These are phyloP conservation scores for Maudiozyma pseudohumilis DNA, from an alignment of 805 yeast genomes.

Conservation along the genomic window DNA sequence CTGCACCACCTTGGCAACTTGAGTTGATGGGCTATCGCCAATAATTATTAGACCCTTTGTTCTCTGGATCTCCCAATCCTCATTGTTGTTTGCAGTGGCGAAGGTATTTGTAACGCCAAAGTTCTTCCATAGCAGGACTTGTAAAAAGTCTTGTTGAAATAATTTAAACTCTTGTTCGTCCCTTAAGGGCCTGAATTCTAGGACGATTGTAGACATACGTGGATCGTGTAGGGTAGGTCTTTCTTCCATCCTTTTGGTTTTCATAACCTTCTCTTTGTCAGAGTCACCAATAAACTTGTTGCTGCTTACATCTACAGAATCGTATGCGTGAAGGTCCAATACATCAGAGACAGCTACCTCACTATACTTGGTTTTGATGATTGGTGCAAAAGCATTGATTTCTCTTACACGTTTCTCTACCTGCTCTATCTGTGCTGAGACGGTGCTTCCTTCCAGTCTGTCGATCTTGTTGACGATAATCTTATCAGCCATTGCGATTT, in stretches of 20 bases:
- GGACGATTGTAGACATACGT: conserved; percentile 43
- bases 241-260: conserved; percentile 1
- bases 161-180: conserved; percentile 30
- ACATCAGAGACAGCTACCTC: conserved; percentile 54
- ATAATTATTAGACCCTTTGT: conserved; percentile 63
- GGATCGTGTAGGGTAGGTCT: conserved; percentile 37
- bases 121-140: conserved; percentile 57
- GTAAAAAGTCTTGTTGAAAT: conserved; percentile 53
- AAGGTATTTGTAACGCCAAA: conserved; percentile 38
- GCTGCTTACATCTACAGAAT: conserved; percentile 17
- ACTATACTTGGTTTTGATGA: conserved; percentile 63
- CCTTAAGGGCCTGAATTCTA: conserved; percentile 36
- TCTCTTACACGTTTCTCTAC: conserved; percentile 30
- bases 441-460: conserved; percentile 14
- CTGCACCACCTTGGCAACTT: conserved; percentile 55
- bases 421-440: conserved; percentile 12
- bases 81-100: conserved; percentile 17
- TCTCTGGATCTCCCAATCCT: conserved; percentile 58
- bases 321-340: conserved; percentile 75
- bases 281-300: conserved; percentile 1
- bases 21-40: conserved; percentile 19
- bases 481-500: conserved; percentile 82
- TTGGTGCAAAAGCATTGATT: conserved; percentile 63
- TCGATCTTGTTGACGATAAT: conserved; percentile 76
- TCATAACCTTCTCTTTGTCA: conserved; percentile 8